Conservation (phyloP, 306 rosid genomes). For the Cicer cuneatum region DNA sequence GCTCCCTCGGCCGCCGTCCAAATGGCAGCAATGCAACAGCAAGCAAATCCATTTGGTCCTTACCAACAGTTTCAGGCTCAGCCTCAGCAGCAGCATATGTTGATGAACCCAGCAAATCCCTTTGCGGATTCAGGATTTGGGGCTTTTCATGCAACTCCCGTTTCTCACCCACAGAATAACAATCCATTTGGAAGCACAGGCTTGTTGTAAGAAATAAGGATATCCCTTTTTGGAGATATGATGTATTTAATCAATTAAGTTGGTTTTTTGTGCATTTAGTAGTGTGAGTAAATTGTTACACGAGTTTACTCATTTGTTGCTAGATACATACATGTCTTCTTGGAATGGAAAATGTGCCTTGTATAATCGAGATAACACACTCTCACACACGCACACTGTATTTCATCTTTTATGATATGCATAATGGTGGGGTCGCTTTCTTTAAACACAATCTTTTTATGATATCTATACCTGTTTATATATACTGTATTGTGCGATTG, state of each 20-base stretch:
- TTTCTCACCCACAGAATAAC: conserved; percentile 69
- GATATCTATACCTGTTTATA: conserved; percentile 40
- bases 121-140: conserved; percentile 88
- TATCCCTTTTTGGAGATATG: conserved; percentile 33
- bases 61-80: conserved; percentile 66
- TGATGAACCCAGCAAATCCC: conserved; percentile 83
- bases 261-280: conserved; percentile 61
- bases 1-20: conserved; percentile 75
- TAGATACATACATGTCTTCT: conserved; percentile 48
- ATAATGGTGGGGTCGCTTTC: conserved; percentile 41
- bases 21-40: conserved; percentile 75
- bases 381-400: background rate
- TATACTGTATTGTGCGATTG: background rate
- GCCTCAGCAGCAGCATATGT: conserved; percentile 63
- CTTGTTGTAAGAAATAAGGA: conserved; percentile 65
- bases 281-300: conserved; percentile 53
- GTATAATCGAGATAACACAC: conserved; percentile 50
- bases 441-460: conserved; percentile 38
- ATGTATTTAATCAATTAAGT: conserved; percentile 49
- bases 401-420: conserved; percentile 52
- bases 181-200: conserved; percentile 96
- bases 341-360: conserved; percentile 49
- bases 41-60: conserved; percentile 88
- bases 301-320: conserved; percentile 50
- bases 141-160: conserved; percentile 62